Percentiles rank a stretch among this genome's conserved stretches.
These are phyloP conservation scores for Penicillium sp. DNA, from an alignment of 2,329 filamentous ascomycete genomes.

Conservation along the genomic window DNA sequence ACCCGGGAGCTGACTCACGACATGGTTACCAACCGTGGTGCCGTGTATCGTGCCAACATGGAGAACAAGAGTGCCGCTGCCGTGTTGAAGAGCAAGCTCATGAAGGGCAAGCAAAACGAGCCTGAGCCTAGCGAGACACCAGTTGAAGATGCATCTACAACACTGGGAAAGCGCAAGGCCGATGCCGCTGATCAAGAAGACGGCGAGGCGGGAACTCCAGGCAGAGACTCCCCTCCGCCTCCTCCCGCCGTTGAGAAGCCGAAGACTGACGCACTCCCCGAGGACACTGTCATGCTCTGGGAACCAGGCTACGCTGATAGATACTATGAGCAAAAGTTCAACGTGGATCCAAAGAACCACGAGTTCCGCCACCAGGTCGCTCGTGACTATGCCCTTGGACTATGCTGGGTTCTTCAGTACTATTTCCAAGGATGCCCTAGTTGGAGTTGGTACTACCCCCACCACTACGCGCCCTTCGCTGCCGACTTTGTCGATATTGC, in stretches of 20 bases:
- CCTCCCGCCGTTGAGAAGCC: conserved; percentile 52
- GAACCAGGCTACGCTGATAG: conserved; percentile 92
- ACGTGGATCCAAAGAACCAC: conserved; percentile 76
- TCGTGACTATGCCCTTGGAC: conserved; percentile 86
- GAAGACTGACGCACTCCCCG: conserved; percentile 63
- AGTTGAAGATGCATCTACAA: conserved; percentile 33
- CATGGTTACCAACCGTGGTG: conserved; percentile 77
- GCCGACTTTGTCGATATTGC: conserved; percentile 86
- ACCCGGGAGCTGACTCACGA: conserved; percentile 74
- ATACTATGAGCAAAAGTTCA: conserved; percentile 97
- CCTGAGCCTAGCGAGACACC: conserved; percentile 23
- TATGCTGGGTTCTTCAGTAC: conserved; percentile 93
- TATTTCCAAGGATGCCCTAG: conserved; percentile 98
- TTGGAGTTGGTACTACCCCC: conserved; percentile 99
- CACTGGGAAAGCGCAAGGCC: conserved; percentile 63
- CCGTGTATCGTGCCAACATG: conserved; percentile 67
- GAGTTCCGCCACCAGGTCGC: conserved; percentile 89
- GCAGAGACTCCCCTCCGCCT: conserved; percentile 58
- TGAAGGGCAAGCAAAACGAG: conserved; percentile 43
- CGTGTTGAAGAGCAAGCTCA: conserved; percentile 77
- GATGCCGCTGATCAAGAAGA: conserved; percentile 65
- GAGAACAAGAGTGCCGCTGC: conserved; percentile 96
- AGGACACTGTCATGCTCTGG: conserved; percentile 88
- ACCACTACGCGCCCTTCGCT: conserved; percentile 97
- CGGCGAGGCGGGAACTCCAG: conserved; percentile 58